A percentile compares a stretch with the other conserved stretches of the same genome.
Conservation (phyloP, 208 protist species). For the Strigomonas culicis region DNA sequence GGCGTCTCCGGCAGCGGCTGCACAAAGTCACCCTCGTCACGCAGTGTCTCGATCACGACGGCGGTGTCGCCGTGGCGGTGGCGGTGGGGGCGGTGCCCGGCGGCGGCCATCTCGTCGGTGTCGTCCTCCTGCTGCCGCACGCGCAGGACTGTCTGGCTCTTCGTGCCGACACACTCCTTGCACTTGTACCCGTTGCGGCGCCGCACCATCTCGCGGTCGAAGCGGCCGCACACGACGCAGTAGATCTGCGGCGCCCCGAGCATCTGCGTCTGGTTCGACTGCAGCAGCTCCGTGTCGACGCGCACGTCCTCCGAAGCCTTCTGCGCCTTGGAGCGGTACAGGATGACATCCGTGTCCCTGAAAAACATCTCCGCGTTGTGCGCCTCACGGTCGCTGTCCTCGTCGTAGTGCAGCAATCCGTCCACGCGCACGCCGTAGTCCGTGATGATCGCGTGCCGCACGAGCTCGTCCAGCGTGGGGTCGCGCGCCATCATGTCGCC, state of each 20-base stretch:
- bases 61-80: background rate
- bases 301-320: conserved; percentile 34
- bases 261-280: conserved; percentile 38
- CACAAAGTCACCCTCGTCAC: conserved; percentile 34
- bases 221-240: conserved; percentile 80
- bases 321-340: conserved; percentile 43
- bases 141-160: conserved; percentile 68
- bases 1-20: conserved; percentile 24
- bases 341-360: conserved; percentile 69
- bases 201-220: conserved; percentile 74
- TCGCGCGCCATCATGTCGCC: conserved; percentile 40
- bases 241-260: conserved; percentile 52
- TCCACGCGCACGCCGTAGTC: conserved; percentile 70
- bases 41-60: conserved; percentile 5
- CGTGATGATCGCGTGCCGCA: conserved; percentile 59
- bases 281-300: conserved; percentile 65
- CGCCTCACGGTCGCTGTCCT: conserved; percentile 70
- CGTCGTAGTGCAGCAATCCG: conserved; percentile 69
- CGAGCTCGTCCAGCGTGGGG: conserved; percentile 69
- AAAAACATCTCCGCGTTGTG: conserved; percentile 67
- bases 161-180: conserved; percentile 67
- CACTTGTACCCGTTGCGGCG: conserved; percentile 79
- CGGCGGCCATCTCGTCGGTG: background rate
- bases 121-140: conserved; percentile 26
- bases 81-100: conserved; percentile 2